A percentile compares a stretch with the other conserved stretches of the same genome.
phyloP scores from a whole-genome alignment of 1,139 yeast species.

The Entelexis sorbosivorans region DNA sequence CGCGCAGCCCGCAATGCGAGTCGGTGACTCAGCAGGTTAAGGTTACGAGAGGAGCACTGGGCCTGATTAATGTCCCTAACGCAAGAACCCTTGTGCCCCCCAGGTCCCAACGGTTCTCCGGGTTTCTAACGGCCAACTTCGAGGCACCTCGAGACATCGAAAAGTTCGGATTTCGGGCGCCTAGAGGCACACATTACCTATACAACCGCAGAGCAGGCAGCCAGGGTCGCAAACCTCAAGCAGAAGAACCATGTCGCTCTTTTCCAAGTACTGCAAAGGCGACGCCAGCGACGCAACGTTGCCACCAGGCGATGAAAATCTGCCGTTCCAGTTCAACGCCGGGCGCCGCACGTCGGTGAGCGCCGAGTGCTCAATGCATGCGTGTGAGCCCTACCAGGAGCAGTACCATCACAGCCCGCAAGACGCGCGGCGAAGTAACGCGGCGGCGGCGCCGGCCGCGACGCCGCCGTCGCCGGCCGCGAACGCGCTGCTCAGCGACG shows the following conservation, averaged over 20 bases:
- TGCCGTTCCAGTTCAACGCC: constrained; percentile 23
- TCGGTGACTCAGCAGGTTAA: constrained; percentile 4
- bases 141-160: background rate
- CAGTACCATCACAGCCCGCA: background rate
- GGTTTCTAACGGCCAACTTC: constrained; percentile 6
- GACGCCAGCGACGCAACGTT: constrained; percentile 15
- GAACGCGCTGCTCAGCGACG: constrained; percentile 3
- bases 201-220: too few species aligned
- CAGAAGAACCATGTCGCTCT: constrained; percentile 12
- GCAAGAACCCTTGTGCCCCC: background rate
- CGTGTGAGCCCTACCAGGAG: constrained; percentile 10
- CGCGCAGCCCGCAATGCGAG: background rate
- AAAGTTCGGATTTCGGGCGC: background rate
- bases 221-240: background rate
- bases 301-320: constrained; percentile 6
- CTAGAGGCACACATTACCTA: too few species aligned
- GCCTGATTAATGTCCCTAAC: background rate
- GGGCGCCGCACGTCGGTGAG: constrained; percentile 30
- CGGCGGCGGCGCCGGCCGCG: background rate
- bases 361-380: constrained; percentile 26
- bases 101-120: constrained; percentile 8
- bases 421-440: constrained; percentile 1
- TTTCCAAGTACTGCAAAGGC: constrained; percentile 19
- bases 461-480: constrained; percentile 32
- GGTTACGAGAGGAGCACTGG: background rate